Base-by-base conservation (phyloP, 441 rosid genomes). In the Erodium texanum region DNA sequence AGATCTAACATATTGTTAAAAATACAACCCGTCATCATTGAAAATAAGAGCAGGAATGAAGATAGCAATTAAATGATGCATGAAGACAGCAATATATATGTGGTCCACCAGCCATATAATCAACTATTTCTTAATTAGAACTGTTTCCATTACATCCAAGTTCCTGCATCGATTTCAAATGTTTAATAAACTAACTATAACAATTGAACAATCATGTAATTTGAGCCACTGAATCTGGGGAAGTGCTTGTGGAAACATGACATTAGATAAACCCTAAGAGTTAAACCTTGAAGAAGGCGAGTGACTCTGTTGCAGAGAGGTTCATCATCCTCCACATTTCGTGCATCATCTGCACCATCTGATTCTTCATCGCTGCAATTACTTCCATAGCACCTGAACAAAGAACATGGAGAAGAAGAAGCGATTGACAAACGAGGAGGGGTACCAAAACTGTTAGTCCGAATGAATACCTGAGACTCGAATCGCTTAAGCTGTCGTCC, bases 291-390 rank as follows among this genome's bases (percentile, higher is more conserved):
- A 19, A 58, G 63, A 19, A 19, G 24, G 63, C 27, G 63, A 19
- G 12, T 12, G 63, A 58, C 63, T 58, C 63, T 58, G 63, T 10
- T 58, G 24, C 63, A 58, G 63, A 58, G 24, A 58, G 63, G 20
- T 10, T 58, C 63, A 8, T 58, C 63, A 27, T 58, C 63, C 23
- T 58, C 11, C 58, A 15, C 58, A 50, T 50, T 15, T 15, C 6
- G 58, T 19, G 11, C 63, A 22, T 20, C 63, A 7, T 58, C 63
- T 7, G 6, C 24, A 8, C 19, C 62, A 8, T 58, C 63, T 3
- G 24, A 20, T 19, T 58, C 63, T 3, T 58, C 63, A 8, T 58
- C 63, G 24, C 63, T 58, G 63, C 24, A 58, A 58, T 58, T 19
- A 7, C 12, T 22, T 7, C 63, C 63, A 58, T 22, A 9, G 15